phyloP scores from a whole-genome alignment of 73 alveolate genomes.

The Paramecium tetraurelia region DNA sequence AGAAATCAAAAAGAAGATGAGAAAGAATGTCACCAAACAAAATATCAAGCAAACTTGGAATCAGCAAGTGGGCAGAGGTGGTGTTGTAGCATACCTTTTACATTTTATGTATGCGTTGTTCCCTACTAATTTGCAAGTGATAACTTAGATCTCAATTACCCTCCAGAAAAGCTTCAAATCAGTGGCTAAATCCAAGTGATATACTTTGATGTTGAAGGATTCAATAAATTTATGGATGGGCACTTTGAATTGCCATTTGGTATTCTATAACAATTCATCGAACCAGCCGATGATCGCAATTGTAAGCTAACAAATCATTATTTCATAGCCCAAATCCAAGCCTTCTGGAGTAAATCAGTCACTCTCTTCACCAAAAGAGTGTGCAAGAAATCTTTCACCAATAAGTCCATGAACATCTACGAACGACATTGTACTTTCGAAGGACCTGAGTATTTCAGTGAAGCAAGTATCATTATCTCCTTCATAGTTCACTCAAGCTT shows the following conservation, averaged over 20 bases:
- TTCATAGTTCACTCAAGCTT: neutral
- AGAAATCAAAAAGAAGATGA: conserved; percentile 37
- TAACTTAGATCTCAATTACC: conserved; percentile 20
- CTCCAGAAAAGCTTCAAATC: neutral
- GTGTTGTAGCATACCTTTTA: conserved; percentile 27
- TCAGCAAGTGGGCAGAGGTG: neutral
- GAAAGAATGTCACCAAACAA: conserved; percentile 26
- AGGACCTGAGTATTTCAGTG: conserved; percentile 48
- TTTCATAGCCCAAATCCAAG: neutral
- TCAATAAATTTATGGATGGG: neutral
- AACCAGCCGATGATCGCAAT: conserved; percentile 31
- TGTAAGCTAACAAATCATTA: neutral
- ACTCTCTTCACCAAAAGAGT: conserved; percentile 6
- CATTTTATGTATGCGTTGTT: conserved; percentile 14
- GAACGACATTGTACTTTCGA: conserved; percentile 37
- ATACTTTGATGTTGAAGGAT: conserved; percentile 1
- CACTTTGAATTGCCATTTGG: neutral
- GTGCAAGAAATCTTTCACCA: neutral
- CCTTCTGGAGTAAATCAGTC: conserved; percentile 40
- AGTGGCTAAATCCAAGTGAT: conserved; percentile 11
- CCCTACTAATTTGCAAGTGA: neutral
- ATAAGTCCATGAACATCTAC: conserved; percentile 23
- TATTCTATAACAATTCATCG: neutral
- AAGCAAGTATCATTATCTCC: neutral
- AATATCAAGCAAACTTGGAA: conserved; percentile 27